Conservation (phyloP, 495 filamentous ascomycete genomes). For the Penicillium steckii region DNA sequence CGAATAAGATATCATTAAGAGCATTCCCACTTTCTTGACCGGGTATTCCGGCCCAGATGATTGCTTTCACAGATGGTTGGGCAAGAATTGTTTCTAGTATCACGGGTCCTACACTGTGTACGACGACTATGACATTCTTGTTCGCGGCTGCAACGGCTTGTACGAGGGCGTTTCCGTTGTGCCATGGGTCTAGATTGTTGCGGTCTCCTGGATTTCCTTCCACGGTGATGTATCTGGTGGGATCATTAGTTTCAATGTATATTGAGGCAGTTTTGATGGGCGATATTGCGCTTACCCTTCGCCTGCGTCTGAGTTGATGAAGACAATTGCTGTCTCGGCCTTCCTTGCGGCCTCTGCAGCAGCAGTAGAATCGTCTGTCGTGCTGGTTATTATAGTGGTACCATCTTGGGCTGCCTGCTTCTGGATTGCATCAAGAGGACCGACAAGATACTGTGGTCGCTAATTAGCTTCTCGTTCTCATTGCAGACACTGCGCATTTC, state of each 20-base stretch:
- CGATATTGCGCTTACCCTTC: conserved; percentile 49
- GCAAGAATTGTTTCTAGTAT: conserved; percentile 42
- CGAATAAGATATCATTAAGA: conserved; percentile 59
- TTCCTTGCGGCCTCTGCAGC: conserved; percentile 49
- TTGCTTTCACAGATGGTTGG: conserved; percentile 58
- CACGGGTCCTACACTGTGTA: conserved; percentile 61
- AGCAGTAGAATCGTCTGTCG: conserved; percentile 48
- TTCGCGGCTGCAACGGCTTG: conserved; percentile 52
- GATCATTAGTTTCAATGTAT: not conserved
- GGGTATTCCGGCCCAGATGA: conserved; percentile 57
- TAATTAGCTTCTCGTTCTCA: not conserved
- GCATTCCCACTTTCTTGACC: conserved; percentile 61
- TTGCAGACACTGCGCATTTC: too few species aligned
- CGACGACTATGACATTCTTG: conserved; percentile 80
- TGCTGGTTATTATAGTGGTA: conserved; percentile 42
- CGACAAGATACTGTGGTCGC: conserved; percentile 41
- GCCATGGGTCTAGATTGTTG: conserved; percentile 45
- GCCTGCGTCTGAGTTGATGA: conserved; percentile 64
- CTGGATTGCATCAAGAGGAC: conserved; percentile 55
- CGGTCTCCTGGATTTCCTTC: conserved; percentile 60
- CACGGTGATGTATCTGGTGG: conserved; percentile 55
- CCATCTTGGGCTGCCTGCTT: conserved; percentile 42
- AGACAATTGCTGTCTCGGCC: conserved; percentile 62
- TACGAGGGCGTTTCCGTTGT: conserved; percentile 28
- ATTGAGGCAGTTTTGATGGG: not conserved